Evolutionary conservation across 257 asterid species (phyloP).

Genomic region (Prunella vulgaris): DNA sequence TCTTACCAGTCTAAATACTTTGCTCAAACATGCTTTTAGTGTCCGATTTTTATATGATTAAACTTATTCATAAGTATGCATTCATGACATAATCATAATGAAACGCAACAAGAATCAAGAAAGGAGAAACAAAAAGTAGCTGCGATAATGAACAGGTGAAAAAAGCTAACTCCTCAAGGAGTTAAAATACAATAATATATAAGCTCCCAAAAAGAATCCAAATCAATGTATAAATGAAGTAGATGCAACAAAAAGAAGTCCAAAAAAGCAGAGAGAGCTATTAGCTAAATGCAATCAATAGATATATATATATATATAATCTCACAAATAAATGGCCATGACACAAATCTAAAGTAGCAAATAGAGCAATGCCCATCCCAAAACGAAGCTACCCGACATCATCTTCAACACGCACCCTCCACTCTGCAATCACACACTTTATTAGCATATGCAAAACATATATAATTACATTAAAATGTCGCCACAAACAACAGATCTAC

Average conservation of each 20-base stretch:
- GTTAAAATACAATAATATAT: conserved; percentile 33
- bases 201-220: conserved; percentile 52
- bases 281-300: conserved; percentile 22
- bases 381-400: conserved; percentile 33
- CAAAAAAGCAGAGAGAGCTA: conserved; percentile 16
- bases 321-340: conserved; percentile 6
- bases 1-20: too few relatives aligned
- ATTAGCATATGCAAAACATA: background rate
- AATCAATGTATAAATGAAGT: conserved; percentile 42
- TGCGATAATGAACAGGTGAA: conserved; percentile 14
- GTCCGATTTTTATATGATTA: too few relatives aligned
- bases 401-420: conserved; percentile 41
- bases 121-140: background rate
- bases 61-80: too few relatives aligned
- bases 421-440: conserved; percentile 41
- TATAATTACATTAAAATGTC: too few relatives aligned
- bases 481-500: too few relatives aligned
- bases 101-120: background rate
- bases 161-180: conserved; percentile 25
- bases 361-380: conserved; percentile 47
- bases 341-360: conserved; percentile 31
- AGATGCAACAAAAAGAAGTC: conserved; percentile 22
- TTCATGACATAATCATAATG: too few relatives aligned
- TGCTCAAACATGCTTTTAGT: too few relatives aligned
- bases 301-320: conserved; percentile 17